Evolutionary conservation across 331 rosid species (phyloP), one percentile per base, ranked within the genome.

Genomic region (Malus hybrid): DNA sequence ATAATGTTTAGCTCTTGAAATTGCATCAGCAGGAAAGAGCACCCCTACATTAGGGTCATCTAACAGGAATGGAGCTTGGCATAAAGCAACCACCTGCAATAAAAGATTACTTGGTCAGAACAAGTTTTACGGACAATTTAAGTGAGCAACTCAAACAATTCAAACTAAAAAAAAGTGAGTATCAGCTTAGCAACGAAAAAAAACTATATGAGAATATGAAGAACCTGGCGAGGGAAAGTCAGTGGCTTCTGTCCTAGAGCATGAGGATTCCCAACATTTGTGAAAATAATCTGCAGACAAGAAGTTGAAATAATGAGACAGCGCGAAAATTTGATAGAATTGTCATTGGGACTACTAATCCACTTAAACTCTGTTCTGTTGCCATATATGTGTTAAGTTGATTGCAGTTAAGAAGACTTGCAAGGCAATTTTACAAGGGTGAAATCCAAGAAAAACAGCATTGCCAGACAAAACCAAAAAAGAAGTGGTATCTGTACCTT

Each of bases 21-120:
- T 92, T 79, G 97, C 99, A 88, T 94, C 99, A 48, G 99, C 99
- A 42, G 99, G 99, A 81, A 94, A 94, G 63, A 94, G 24, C 78
- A 94, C 82, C 42, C 97, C 99, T 31, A 92, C 96, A 74, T 92
- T 90, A 60, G 96, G 97, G 83, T 94, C 97, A 78, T 94, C 95
- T 19, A 94, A 90, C 10, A 94, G 89, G 84, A 94, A 94, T n/a
- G 99, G 99, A 81, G 99, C 97, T 82, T 94, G 99, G 87, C 99
- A 94, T 83, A 94, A 80, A 71, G 97, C 97, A 72, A 94, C 96
- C 81, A 94, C 99, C 99, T 94, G 80, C 80, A 79, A 63, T 70
- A 64, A 65, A 77, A 65, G 70, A 73, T 36, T 74, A 29, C 34
- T 32, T 28, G 50, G 73, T 86, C 77, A 82, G 69, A 27, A 59